Evolutionary conservation across 495 filamentous ascomycete species (phyloP).

Genomic region (Talaromyces liani): DNA sequence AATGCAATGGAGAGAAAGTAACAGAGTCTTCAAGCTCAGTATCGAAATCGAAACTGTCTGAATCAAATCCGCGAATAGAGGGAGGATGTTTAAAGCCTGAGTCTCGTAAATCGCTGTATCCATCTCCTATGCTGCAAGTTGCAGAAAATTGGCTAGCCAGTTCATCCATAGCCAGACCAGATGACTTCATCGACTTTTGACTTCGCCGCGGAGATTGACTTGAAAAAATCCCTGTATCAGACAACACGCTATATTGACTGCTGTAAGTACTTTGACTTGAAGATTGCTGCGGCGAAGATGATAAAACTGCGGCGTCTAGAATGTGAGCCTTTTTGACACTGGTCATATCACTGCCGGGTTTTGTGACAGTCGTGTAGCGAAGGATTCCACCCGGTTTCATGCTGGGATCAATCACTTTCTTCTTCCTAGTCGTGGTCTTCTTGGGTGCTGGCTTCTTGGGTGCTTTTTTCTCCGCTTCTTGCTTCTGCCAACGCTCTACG

Average conservation of each 20-base stretch:
- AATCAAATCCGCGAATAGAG: neutral
- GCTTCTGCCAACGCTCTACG: slow-evolving; percentile 72
- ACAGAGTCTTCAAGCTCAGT: neutral
- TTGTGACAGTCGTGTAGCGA: slow-evolving; percentile 39
- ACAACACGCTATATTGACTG: slow-evolving; percentile 1
- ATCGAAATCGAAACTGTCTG: neutral
- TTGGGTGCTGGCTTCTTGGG: slow-evolving; percentile 19
- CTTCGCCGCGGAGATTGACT: neutral
- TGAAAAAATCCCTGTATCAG: neutral
- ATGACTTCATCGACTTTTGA: neutral
- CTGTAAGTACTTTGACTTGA: slow-evolving; percentile 5
- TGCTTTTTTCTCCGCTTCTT: slow-evolving; percentile 31
- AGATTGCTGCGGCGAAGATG: slow-evolving; percentile 14
- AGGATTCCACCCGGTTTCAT: slow-evolving; percentile 41
- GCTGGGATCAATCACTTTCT: slow-evolving; percentile 32
- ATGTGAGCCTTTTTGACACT: slow-evolving; percentile 26
- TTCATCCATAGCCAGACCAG: slow-evolving; percentile 16
- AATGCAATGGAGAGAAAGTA: neutral
- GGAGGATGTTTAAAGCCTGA: slow-evolving; percentile 12
- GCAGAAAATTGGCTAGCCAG: slow-evolving; percentile 23
- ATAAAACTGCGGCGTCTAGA: slow-evolving; percentile 22
- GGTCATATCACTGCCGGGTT: slow-evolving; percentile 27
- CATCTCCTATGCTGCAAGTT: slow-evolving; percentile 12
- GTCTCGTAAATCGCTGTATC: neutral
- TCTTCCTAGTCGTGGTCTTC: slow-evolving; percentile 28